phyloP scores from a whole-genome alignment of 441 rosid species.

The Syzygium malaccense region DNA sequence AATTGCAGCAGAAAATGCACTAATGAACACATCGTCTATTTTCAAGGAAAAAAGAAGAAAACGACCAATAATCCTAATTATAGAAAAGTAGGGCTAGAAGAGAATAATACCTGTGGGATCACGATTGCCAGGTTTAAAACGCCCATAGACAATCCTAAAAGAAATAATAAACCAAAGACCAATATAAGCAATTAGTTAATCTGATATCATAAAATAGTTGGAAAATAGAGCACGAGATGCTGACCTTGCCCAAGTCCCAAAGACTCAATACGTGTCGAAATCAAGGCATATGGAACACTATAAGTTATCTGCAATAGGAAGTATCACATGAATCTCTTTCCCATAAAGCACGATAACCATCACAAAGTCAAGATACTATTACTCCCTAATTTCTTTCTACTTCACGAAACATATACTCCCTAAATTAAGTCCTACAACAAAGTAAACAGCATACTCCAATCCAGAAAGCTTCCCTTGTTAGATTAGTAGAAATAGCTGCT shows the following conservation, averaged over 20 bases:
- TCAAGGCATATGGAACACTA: slow-evolving; percentile 92
- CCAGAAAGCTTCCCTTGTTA: neutral
- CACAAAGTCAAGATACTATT: neutral
- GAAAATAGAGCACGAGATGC: slow-evolving; percentile 6
- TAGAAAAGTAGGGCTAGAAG: slow-evolving; percentile 1
- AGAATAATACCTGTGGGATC: slow-evolving; percentile 72
- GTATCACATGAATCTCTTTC: neutral
- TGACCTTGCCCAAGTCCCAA: slow-evolving; percentile 97
- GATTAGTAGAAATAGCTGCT: neutral
- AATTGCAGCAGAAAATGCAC: neutral
- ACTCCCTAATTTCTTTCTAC: neutral
- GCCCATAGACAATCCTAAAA: slow-evolving; percentile 92
- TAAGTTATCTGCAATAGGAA: slow-evolving; percentile 72
- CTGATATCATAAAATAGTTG: neutral
- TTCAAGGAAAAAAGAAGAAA: neutral
- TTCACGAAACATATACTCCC: neutral
- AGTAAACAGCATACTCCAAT: neutral
- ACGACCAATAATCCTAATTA: neutral
- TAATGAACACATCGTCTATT: neutral
- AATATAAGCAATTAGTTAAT: slow-evolving; percentile 8
- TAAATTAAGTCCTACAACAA: neutral
- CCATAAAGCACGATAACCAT: neutral
- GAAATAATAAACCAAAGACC: slow-evolving; percentile 1
- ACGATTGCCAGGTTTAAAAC: slow-evolving; percentile 90
- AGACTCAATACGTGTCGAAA: slow-evolving; percentile 79